Base-by-base conservation (phyloP, 2,329 filamentous ascomycete genomes). In the Teratosphaeria nubilosa region DNA sequence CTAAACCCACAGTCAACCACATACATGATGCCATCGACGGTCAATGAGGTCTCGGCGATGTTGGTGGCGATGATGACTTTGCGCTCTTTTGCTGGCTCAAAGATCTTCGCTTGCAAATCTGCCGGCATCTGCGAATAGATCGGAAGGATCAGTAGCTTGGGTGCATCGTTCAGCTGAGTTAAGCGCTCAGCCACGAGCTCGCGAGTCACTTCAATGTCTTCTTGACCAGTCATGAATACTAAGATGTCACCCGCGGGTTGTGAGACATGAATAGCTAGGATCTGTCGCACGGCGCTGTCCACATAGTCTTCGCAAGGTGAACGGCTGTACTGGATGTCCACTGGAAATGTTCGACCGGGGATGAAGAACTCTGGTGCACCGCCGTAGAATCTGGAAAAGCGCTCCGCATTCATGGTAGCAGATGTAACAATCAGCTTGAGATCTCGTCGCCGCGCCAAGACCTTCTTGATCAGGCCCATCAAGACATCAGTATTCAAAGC, bases 41-140 rank as follows among this genome's bases (percentile, higher is more conserved):
- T 99, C 76, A 99, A 78, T 79, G 91, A 96, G 0, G 94, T 99
- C 74, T 99, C 94, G 1, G 94, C 94, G 73, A 99, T 99, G 68
- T 99, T 99, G 32, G 94, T 99, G 0, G 95, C 94, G 48, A 99
- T 92, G 63, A 99, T 96, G 67, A 96, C 95, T 72, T 99, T 99
- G 59, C 94, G 86, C 4, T 96, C 91, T 1, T 94, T 94, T 0
- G 91, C 87, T 2, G 89, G 80, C 69, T 99, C 92, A 67, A 99
- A 99, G 64, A 99, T 99, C 74, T 95, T 97, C 60, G 94, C 90
- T 73, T 99, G 95, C 37, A 99, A 78, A 72, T 99, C 95, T 34
- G 94, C 94, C 2, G 94, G 95, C 94, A 99, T 96, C 73, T 99
- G 94, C 80, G 91, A 96, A 82, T 99, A 99, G 57, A 99, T 97